These are phyloP conservation scores for Coprinellus micaceus DNA, from an alignment of 768 basidiomycete species.

Conservation along the genomic window DNA sequence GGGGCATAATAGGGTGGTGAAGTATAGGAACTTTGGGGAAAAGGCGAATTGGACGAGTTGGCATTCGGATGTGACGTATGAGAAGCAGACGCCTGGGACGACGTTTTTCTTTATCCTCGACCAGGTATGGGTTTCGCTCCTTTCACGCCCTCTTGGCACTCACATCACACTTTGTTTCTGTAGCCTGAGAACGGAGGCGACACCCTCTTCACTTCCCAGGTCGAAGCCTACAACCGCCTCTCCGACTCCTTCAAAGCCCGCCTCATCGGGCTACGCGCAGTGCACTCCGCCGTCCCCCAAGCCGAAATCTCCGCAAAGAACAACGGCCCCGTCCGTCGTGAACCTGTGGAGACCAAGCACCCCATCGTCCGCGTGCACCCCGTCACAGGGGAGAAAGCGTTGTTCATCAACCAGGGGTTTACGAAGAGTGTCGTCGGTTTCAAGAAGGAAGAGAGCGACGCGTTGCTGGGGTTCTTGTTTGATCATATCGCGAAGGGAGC, in stretches of 20 bases:
- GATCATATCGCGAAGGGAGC: slow-evolving; percentile 22
- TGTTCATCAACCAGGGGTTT: slow-evolving; percentile 28
- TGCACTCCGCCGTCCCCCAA: slow-evolving; percentile 25
- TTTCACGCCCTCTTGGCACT: too few species aligned
- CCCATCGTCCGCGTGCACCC: slow-evolving; percentile 29
- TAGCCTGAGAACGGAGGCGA: slow-evolving; percentile 16
- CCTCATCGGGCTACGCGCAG: slow-evolving; percentile 15
- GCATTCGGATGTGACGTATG: slow-evolving; percentile 57
- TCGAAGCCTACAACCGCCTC: slow-evolving; percentile 16
- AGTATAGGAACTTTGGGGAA: slow-evolving; percentile 35
- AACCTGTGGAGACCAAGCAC: slow-evolving; percentile 23
- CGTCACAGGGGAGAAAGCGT: slow-evolving; percentile 21
- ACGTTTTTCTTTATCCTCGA: slow-evolving; percentile 57
- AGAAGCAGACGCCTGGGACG: slow-evolving; percentile 49
- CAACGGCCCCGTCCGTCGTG: slow-evolving; percentile 25
- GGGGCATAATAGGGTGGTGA: slow-evolving; percentile 37
- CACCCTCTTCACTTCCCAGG: slow-evolving; percentile 14
- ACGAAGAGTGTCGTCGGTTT: slow-evolving; percentile 22
- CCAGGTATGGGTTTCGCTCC: slow-evolving; percentile 24
- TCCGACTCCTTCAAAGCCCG: slow-evolving; percentile 10
- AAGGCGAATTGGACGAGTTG: slow-evolving; percentile 38
- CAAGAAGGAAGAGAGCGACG: slow-evolving; percentile 23
- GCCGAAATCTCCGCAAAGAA: slow-evolving; percentile 19
- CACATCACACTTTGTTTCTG: neutral
- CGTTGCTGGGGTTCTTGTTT: slow-evolving; percentile 22